Evolutionary conservation across 805 yeast genomes (phyloP), one percentile per base, ranked within the genome.

Genomic region (Candida germanica): DNA sequence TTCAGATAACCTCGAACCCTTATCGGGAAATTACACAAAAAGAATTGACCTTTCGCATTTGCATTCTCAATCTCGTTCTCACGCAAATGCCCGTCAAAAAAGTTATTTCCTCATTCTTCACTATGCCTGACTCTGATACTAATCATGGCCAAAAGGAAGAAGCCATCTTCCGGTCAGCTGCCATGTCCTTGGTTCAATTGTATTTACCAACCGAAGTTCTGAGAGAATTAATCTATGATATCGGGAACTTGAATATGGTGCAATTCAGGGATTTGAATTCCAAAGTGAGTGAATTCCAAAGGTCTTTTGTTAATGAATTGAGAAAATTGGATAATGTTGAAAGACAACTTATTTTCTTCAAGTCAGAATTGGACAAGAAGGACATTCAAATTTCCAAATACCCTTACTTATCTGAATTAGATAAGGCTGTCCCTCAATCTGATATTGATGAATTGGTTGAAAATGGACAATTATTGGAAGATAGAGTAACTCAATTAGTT

Each of bases 141-240:
- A n/a, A n/a, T n/a, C n/a, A n/a, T n/a, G n/a, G n/a, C 24, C 11
- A 7, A 23, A 67, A 67, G 50, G 70, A 68, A 43, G 73, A 68
- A 55, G 73, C 73, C 21, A 58, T 66, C 21, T 68, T 68, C 64
- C 73, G 73, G 61, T 89, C 98, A 39, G 98, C 98, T 82, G 95
- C 86, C 54, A 94, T 93, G 98, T 79, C 95, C 32, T 75, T 89
- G 50, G 84, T 91, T 35, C 96, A 93, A 67, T 71, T 93, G 49
- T 91, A 87, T 59, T 79, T 93, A 41, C 91, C 98, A 6, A 80
- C 86, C 18, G 99, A 93, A 62, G 81, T 85, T 29, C 78, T 95
- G 6, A 71, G 97, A 44, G 95, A 88, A 41, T 78, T 87, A 25
- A 82, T 88, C n/a, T 77, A 87, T 39, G 77, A 86, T 18, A 67